These are phyloP conservation scores for Fusarium musae DNA, from an alignment of 2,329 filamentous ascomycete species.

Conservation along the genomic window DNA sequence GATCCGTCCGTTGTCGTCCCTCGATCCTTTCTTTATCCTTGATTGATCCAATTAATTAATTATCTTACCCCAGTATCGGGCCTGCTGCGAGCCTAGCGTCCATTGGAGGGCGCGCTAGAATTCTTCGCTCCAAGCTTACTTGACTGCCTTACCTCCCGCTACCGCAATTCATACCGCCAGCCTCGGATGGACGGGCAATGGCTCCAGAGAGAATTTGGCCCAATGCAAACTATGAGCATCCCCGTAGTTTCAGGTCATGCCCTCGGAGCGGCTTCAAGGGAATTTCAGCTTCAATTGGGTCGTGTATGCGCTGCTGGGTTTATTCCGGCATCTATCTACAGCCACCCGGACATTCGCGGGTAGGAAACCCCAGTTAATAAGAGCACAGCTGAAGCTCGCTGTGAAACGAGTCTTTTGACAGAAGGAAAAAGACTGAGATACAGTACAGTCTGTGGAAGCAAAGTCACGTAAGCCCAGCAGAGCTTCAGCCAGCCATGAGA, in stretches of 20 bases:
- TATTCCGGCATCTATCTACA: neutral
- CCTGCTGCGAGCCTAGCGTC: slow-evolving; percentile 17
- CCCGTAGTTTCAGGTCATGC: slow-evolving; percentile 25
- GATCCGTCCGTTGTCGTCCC: slow-evolving; percentile 3
- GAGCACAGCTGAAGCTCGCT: neutral
- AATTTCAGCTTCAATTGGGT: slow-evolving; percentile 2
- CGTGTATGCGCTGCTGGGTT: slow-evolving; percentile 1
- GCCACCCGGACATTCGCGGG: slow-evolving; percentile 13
- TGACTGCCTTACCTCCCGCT: neutral
- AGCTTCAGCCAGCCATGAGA: slow-evolving; percentile 21
- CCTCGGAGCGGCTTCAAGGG: slow-evolving; percentile 1
- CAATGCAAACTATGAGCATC: slow-evolving; percentile 15
- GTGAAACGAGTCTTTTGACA: neutral
- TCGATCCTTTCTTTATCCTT: slow-evolving; percentile 15
- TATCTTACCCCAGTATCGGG: slow-evolving; percentile 29
- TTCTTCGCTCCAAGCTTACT: slow-evolving; percentile 15
- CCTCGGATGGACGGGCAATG: slow-evolving; percentile 17
- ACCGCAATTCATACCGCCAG: slow-evolving; percentile 16
- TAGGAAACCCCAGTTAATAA: neutral
- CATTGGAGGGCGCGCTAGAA: slow-evolving; percentile 20
- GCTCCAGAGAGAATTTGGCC: slow-evolving; percentile 30
- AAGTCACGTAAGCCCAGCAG: slow-evolving; percentile 1
- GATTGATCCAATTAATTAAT: slow-evolving; percentile 24
- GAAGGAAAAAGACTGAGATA: slow-evolving; percentile 1
- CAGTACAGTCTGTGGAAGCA: neutral